phyloP scores from a whole-genome alignment of 1,139 yeast species.

The Zygoascus meyerae region DNA sequence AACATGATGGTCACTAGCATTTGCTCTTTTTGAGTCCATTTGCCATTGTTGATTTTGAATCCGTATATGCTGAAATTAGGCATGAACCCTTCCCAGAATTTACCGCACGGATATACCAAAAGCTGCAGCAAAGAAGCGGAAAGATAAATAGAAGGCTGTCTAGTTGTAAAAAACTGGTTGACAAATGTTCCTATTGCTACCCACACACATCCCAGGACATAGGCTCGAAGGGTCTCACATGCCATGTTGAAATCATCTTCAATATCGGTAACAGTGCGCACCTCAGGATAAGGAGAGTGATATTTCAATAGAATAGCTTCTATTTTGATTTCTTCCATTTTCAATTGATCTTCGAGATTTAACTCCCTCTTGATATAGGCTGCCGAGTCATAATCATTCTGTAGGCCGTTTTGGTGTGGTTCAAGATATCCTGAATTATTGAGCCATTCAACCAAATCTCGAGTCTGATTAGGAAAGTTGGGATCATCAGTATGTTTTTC shows the following conservation, averaged over 20 bases:
- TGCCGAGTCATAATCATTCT: too few relatives aligned
- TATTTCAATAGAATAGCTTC: slow-evolving; percentile 40
- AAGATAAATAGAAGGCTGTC: slow-evolving; percentile 47
- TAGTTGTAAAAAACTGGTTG: slow-evolving; percentile 52
- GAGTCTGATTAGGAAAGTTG: slow-evolving; percentile 41
- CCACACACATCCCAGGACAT: slow-evolving; percentile 52
- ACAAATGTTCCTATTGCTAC: slow-evolving; percentile 49
- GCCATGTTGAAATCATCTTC: slow-evolving; percentile 39
- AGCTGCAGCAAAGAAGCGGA: slow-evolving; percentile 49
- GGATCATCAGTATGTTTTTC: slow-evolving; percentile 44
- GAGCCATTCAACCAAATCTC: slow-evolving; percentile 19
- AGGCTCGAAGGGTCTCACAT: slow-evolving; percentile 53
- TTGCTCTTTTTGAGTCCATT: slow-evolving; percentile 67
- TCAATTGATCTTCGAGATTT: not conserved
- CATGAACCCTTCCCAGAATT: slow-evolving; percentile 31
- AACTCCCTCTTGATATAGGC: too few relatives aligned
- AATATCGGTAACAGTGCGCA: slow-evolving; percentile 44
- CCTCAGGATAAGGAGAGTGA: slow-evolving; percentile 49
- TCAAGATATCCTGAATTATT: too few relatives aligned
- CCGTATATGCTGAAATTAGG: slow-evolving; percentile 11
- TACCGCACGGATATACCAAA: slow-evolving; percentile 49
- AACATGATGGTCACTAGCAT: slow-evolving; percentile 39
- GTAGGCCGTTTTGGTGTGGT: too few relatives aligned
- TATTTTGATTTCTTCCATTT: slow-evolving; percentile 3
- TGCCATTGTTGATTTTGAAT: slow-evolving; percentile 55